Base-by-base conservation (phyloP, 441 rosid species). In the Populus hybrid region DNA sequence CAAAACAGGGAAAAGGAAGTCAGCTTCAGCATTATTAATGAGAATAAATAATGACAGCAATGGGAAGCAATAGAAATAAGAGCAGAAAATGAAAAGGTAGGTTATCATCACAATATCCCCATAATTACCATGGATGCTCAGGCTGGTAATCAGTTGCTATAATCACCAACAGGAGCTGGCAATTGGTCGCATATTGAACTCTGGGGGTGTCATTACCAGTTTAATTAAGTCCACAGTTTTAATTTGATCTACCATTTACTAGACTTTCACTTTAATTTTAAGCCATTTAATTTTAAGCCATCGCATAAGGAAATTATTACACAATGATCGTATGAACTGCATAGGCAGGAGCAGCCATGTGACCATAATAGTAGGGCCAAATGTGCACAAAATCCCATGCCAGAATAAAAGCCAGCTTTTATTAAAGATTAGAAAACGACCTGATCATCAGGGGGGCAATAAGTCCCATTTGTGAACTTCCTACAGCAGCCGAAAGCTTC, bases 401-500 rank as follows among this genome's bases (percentile, higher is more conserved):
- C 73, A 65, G 35, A 81, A 45, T 42, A 64, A 61, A 82, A 23
- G 63, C 33, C 38, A 69, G 59, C 56, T 50, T 50, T 50, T 50
- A 4, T 14, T 14, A 83, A 78, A 35, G 50, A 72, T 64, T 70
- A 73, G 76, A 78, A 61, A 28, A 74, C 74, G 61, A 93, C 98
- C 99, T 97, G 99, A 86, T 97, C 99, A 81, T 93, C 87, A 69
- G 99, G 99, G 45, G 99, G 97, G 35, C n/a, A n/a, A n/a, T n/a
- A n/a, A n/a, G n/a, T n/a, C n/a, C n/a, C n/a, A n/a, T n/a, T n/a
- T n/a, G n/a, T n/a, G 86, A 93, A 94, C 82, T 94, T 93, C 70
- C 99, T 90, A 74, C 99, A 97, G 85, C 99, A 97, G 75, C 99
- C 98, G 82, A 94, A 97, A 75, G 99, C 99, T 88, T 97, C 99